These are phyloP conservation scores for Suillus subaureus DNA, from an alignment of 768 basidiomycete species.

Conservation along the genomic window DNA sequence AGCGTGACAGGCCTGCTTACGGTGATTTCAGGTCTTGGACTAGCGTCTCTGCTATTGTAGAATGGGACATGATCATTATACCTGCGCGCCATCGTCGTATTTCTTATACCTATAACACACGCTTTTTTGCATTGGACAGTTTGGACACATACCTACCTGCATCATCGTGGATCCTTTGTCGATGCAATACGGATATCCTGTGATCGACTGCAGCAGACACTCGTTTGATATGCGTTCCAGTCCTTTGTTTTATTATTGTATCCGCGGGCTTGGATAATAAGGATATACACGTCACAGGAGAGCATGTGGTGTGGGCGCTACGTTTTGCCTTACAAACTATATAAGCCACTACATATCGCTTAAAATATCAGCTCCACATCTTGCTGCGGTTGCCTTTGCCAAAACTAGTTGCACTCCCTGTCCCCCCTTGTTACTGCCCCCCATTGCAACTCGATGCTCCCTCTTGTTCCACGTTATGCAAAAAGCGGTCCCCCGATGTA, in stretches of 20 bases:
- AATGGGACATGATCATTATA: background rate
- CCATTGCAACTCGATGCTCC: background rate
- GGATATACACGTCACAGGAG: constrained; percentile 2
- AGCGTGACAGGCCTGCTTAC: constrained; percentile 16
- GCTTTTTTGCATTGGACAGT: constrained; percentile 23
- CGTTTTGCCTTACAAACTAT: background rate
- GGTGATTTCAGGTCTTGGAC: constrained; percentile 21
- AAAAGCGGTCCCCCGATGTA: background rate
- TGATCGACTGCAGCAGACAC: constrained; percentile 18
- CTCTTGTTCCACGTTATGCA: background rate
- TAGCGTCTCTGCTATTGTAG: constrained; percentile 28
- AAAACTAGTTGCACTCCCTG: background rate
- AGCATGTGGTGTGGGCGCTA: background rate
- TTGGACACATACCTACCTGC: constrained; percentile 24
- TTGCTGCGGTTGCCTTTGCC: background rate
- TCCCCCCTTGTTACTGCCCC: background rate
- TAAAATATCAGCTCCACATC: background rate
- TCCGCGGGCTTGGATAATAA: constrained; percentile 16
- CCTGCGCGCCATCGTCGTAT: background rate
- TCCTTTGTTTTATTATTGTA: constrained; percentile 21
- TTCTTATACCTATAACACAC: constrained; percentile 9
- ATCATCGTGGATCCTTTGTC: constrained; percentile 16
- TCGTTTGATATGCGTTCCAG: constrained; percentile 18
- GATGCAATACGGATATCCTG: constrained; percentile 5
- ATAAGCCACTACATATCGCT: background rate